Evolutionary conservation across 768 basidiomycete genomes (phyloP).

Genomic region (Kwoniella dejecticola): DNA sequence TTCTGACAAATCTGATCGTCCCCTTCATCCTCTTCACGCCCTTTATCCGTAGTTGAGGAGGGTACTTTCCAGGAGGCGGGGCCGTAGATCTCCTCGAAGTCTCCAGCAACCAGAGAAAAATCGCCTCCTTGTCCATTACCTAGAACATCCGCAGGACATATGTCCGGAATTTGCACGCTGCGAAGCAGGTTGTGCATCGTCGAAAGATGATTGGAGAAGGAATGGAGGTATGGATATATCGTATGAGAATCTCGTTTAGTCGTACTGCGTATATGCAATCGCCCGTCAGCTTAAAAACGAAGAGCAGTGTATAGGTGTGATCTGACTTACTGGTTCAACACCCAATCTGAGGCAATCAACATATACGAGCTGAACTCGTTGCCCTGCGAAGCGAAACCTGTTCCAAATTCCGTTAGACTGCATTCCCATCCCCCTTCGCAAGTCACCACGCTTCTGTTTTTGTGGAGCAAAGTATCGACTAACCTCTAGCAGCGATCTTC

Average conservation of each 20-base stretch:
- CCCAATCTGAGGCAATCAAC: conserved; percentile 84
- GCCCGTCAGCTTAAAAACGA: not conserved
- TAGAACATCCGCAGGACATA: conserved; percentile 71
- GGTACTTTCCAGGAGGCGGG: conserved; percentile 17
- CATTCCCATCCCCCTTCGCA: not conserved
- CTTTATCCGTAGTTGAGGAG: conserved; percentile 45
- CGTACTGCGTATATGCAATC: conserved; percentile 61
- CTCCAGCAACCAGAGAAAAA: conserved; percentile 82
- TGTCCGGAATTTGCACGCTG: conserved; percentile 75
- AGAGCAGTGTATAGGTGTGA: too few relatives aligned
- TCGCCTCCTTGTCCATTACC: conserved; percentile 42
- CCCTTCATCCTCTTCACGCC: conserved; percentile 44
- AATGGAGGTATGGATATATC: conserved; percentile 87
- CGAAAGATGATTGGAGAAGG: conserved; percentile 78
- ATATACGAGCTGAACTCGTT: conserved; percentile 97
- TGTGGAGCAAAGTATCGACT: too few relatives aligned
- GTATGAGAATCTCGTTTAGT: conserved; percentile 68
- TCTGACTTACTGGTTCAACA: conserved; percentile 72
- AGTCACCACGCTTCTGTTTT: too few relatives aligned
- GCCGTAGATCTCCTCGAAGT: conserved; percentile 92
- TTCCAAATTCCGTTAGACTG: not conserved
- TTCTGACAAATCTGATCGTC: conserved; percentile 64
- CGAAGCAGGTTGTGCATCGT: conserved; percentile 65
- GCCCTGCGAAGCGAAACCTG: conserved; percentile 87
- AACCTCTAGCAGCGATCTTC: conserved; percentile 81